A percentile compares a stretch with the other conserved stretches of the same genome.
Conservation (phyloP, 2,329 filamentous ascomycete species). For the Pyricularia grisea region DNA sequence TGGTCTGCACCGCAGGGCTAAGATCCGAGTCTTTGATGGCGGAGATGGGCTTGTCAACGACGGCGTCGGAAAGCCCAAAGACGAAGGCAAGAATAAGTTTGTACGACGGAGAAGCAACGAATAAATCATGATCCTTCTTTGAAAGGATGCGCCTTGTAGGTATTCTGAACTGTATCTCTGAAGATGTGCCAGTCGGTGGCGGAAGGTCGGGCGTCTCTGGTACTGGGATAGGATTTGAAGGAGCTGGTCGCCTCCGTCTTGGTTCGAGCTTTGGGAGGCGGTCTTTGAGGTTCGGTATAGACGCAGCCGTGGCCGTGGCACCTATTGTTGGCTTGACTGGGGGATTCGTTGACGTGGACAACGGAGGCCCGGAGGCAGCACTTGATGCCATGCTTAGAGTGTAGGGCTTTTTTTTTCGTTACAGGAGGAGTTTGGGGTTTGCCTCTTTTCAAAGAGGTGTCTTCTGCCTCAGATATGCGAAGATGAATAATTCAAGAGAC, state of each 20-base stretch:
- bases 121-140: slow-evolving; percentile 68
- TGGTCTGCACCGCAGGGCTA: slow-evolving; percentile 49
- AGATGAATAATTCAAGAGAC: background rate
- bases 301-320: slow-evolving; percentile 9
- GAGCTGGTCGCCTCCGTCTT: slow-evolving; percentile 42
- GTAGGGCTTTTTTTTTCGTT: background rate
- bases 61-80: slow-evolving; percentile 76
- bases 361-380: background rate
- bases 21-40: slow-evolving; percentile 45
- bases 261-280: slow-evolving; percentile 60
- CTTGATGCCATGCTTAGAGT: background rate
- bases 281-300: slow-evolving; percentile 41
- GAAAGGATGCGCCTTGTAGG: slow-evolving; percentile 79
- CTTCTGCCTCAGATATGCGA: background rate
- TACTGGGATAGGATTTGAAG: slow-evolving; percentile 50
- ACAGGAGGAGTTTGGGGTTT: background rate
- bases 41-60: slow-evolving; percentile 60
- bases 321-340: background rate
- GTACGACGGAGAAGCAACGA: slow-evolving; percentile 68
- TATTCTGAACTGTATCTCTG: slow-evolving; percentile 38
- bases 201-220: slow-evolving; percentile 70
- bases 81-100: slow-evolving; percentile 73
- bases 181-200: slow-evolving; percentile 47
- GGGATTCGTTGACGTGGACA: background rate
- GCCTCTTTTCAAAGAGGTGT: background rate